phyloP scores from a whole-genome alignment of 2,329 filamentous ascomycete genomes.

The Diaporthe sp. region DNA sequence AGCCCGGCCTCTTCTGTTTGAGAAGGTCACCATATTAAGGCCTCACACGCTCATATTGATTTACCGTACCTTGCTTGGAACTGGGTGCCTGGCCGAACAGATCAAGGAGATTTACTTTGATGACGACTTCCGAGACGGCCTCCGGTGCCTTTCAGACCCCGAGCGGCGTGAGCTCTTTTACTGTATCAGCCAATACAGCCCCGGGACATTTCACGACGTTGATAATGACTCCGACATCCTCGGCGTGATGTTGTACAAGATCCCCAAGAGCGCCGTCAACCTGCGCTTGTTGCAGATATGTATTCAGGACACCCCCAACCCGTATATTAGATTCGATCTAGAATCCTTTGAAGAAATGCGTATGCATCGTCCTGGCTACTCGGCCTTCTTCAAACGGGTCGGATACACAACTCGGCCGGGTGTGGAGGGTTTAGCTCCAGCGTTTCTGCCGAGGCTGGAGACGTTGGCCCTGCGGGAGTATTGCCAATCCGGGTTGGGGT shows the following conservation, averaged over 20 bases:
- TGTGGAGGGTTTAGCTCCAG: neutral
- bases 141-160: neutral
- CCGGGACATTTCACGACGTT: neutral
- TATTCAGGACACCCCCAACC: neutral
- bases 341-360: neutral
- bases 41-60: neutral
- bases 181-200: too few species aligned
- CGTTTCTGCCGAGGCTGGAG: neutral
- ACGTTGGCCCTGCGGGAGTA: neutral
- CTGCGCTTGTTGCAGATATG: neutral
- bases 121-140: neutral
- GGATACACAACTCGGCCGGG: neutral
- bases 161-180: neutral
- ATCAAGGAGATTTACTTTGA: neutral
- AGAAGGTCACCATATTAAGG: neutral
- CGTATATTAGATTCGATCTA: too few species aligned
- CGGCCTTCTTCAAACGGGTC: neutral
- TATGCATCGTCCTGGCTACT: neutral
- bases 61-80: neutral
- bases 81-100: neutral
- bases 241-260: neutral
- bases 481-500: neutral
- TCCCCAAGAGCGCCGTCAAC: neutral
- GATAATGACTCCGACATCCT: neutral
- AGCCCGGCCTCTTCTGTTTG: neutral